Percentiles rank a stretch among this genome's conserved stretches.
Conservation (phyloP, 1,284 basidiomycete genomes). For the Cutaneotrichosporon dermatis region DNA sequence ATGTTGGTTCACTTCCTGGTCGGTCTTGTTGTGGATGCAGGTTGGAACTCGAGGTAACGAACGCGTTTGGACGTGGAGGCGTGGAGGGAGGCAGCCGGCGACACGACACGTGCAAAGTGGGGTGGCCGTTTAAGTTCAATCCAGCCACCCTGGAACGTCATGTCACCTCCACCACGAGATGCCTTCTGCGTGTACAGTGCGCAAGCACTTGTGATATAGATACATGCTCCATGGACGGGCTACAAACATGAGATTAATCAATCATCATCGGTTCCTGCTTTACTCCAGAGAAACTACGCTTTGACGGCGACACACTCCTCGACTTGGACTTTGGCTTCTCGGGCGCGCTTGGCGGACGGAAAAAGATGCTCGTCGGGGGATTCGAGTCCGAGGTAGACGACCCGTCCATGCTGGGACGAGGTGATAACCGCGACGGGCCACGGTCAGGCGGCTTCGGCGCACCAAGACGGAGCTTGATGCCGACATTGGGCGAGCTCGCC, state of each 20-base stretch:
- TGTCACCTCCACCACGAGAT: too few relatives aligned
- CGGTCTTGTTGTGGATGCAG: slow-evolving; percentile 1
- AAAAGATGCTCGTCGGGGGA: background rate
- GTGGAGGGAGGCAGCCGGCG: background rate
- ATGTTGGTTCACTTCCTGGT: slow-evolving; percentile 10
- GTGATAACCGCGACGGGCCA: background rate
- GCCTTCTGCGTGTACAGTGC: background rate
- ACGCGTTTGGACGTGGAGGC: slow-evolving; percentile 10
- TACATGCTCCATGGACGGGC: background rate
- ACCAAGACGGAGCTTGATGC: slow-evolving; percentile 14
- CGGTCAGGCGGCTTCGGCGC: slow-evolving; percentile 4
- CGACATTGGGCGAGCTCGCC: slow-evolving; percentile 3
- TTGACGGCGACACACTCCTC: slow-evolving; percentile 8
- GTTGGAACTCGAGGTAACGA: background rate
- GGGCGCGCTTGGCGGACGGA: background rate
- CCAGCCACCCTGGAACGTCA: too few relatives aligned
- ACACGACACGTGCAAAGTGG: background rate
- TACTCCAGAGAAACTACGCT: slow-evolving; percentile 5
- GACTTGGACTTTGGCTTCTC: slow-evolving; percentile 1
- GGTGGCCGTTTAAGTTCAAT: background rate
- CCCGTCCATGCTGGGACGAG: background rate
- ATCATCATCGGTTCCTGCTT: slow-evolving; percentile 15
- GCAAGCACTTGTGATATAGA: slow-evolving; percentile 1
- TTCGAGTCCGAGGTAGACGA: background rate
- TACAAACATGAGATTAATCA: slow-evolving; percentile 6